Base-by-base conservation (phyloP, 1,139 yeast species). In the Hyphopichia khmerensis region DNA sequence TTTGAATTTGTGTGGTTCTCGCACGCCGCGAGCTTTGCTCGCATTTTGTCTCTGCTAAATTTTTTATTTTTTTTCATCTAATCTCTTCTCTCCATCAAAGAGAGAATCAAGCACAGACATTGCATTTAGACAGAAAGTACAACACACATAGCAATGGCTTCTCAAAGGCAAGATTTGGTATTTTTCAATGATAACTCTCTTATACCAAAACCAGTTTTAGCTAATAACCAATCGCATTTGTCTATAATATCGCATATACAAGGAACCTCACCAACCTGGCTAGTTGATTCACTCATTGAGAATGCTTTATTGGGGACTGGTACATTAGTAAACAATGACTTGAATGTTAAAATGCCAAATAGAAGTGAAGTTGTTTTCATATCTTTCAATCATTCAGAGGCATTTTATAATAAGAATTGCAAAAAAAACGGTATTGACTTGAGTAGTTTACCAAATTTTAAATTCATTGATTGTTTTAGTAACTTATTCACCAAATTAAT, bases 211-310 rank as follows among this genome's bases (percentile, higher is more conserved):
- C 48, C 40, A 33, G 44, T 55, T 43, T 52, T 57, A 53, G 60
- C 47, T 33, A 62, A 60, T 1, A 26, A 38, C 2, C 14, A 43
- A 2, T 59, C 67, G 3, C 51, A 53, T 37, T 53, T 81, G 33
- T 67, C 79, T 1, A 54, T 80, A 1, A 63, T 86, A 2, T 72
- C 87, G 0, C 77, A 83, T 47, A 67, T 73, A 1, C 79, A 76
- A 46, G 85, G 87, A 0, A 84, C 89, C 0, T 72, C 80, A 16
- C 83, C 95, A 1, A 59, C 78, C 4, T 87, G 95, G 95, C 64
- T 87, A 29, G 56, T 79, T 6, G 75, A 67, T 33, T 66, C 78
- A 2, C 52, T 79, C 29, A 59, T 77, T 9, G 82, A 78, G 51
- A 73, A 66, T 46, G 57, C 73, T 13, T 47, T 78, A 15, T 49